A percentile compares a stretch with the other conserved stretches of the same genome.
phyloP scores from a whole-genome alignment of 768 basidiomycete genomes.

The Sarcodon sp. region DNA sequence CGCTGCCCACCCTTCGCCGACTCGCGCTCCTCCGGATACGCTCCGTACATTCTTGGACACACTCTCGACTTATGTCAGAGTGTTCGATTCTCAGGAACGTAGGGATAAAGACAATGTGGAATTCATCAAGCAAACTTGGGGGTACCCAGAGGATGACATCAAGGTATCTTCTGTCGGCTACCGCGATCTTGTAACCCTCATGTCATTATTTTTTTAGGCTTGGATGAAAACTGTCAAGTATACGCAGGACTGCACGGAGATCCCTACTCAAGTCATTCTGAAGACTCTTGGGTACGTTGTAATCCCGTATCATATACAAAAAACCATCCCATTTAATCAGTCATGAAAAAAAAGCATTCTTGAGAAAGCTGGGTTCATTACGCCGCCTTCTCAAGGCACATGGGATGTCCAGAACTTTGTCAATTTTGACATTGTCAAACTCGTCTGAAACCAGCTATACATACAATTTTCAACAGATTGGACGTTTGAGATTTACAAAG shows the following conservation, averaged over 20 bases:
- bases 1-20: conserved; percentile 60
- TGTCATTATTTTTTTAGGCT: conserved; percentile 26
- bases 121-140: conserved; percentile 70
- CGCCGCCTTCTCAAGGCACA: conserved; percentile 32
- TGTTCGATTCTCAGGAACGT: conserved; percentile 48
- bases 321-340: background rate
- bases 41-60: conserved; percentile 47
- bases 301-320: background rate
- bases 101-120: conserved; percentile 49
- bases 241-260: conserved; percentile 47
- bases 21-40: conserved; percentile 36
- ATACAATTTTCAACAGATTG: too few relatives aligned
- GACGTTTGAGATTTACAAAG: too few relatives aligned
- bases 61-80: conserved; percentile 52
- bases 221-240: conserved; percentile 80
- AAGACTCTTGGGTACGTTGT: conserved; percentile 55
- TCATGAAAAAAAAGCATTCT: conserved; percentile 37
- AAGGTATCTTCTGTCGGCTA: conserved; percentile 25
- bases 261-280: conserved; percentile 50
- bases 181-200: background rate
- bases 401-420: conserved; percentile 49
- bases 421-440: conserved; percentile 34
- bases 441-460: conserved; percentile 21
- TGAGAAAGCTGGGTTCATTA: conserved; percentile 66
- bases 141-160: conserved; percentile 75